A percentile compares a stretch with the other conserved stretches of the same genome.
Conservation (phyloP, 257 asterid genomes). For the Misopates orontium region DNA sequence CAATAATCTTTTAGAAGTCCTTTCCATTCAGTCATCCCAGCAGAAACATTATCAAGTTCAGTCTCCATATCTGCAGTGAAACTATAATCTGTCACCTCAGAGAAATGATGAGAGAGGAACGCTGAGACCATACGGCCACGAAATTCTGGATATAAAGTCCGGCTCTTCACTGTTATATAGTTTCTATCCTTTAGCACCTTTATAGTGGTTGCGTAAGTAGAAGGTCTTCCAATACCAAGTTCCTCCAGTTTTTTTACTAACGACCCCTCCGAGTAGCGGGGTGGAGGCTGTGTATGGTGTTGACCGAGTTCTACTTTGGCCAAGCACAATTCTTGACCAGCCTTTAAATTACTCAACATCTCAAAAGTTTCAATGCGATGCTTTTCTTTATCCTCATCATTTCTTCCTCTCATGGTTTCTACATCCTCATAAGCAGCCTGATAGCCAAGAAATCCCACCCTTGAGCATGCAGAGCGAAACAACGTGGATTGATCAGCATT, state of each 20-base stretch:
- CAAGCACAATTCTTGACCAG: constrained; percentile 53
- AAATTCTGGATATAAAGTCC: constrained; percentile 76
- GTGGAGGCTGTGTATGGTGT: constrained; percentile 77
- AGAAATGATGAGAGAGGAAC: constrained; percentile 74
- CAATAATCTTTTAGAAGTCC: constrained; percentile 93
- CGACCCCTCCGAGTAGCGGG: constrained; percentile 82
- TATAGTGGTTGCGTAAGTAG: constrained; percentile 85
- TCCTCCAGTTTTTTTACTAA: constrained; percentile 88
- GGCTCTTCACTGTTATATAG: constrained; percentile 57
- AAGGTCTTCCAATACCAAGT: constrained; percentile 98
- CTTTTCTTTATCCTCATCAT: constrained; percentile 42
- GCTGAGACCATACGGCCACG: constrained; percentile 99
- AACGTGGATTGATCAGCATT: constrained; percentile 54
- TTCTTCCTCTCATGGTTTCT: constrained; percentile 43
- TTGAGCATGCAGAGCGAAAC: constrained; percentile 71
- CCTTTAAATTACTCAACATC: constrained; percentile 53
- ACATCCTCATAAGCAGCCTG: constrained; percentile 65
- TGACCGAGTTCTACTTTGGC: constrained; percentile 57
- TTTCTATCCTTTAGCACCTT: constrained; percentile 88
- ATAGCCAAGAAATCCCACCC: constrained; percentile 65
- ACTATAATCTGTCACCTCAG: constrained; percentile 90
- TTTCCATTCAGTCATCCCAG: constrained; percentile 93
- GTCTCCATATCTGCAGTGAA: constrained; percentile 99
- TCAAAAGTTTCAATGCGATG: constrained; percentile 41
- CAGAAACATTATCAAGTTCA: constrained; percentile 93